Percentiles rank a stretch among this genome's conserved stretches.
phyloP scores from a whole-genome alignment of 2,329 filamentous ascomycete species.

The Sarocladiaceae sp. region DNA sequence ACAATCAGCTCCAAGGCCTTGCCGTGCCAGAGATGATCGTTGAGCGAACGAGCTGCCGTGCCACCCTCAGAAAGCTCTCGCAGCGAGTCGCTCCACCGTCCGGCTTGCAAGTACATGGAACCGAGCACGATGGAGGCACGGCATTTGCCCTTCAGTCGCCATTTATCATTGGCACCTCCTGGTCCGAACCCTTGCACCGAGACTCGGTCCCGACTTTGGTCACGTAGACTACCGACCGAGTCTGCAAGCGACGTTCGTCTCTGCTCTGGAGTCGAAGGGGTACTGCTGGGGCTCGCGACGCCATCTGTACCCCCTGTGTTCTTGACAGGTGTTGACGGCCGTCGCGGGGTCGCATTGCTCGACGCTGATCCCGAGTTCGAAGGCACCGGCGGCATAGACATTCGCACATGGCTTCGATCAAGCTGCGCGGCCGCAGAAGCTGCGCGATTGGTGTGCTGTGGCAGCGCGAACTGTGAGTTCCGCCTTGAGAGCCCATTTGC shows the following conservation, averaged over 20 bases:
- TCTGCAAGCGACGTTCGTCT: slow-evolving; percentile 12
- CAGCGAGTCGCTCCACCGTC: slow-evolving; percentile 83
- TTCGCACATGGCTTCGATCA: slow-evolving; percentile 60
- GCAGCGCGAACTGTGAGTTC: slow-evolving; percentile 49
- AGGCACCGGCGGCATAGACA: slow-evolving; percentile 73
- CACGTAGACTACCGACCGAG: slow-evolving; percentile 35
- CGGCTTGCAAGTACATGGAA: slow-evolving; percentile 80
- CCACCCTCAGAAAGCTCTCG: slow-evolving; percentile 78
- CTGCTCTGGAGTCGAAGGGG: slow-evolving; percentile 30
- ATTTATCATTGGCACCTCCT: slow-evolving; percentile 66
- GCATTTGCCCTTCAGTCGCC: slow-evolving; percentile 73
- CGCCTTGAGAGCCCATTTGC: slow-evolving; percentile 36
- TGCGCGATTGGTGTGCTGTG: slow-evolving; percentile 38
- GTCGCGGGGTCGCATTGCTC: slow-evolving; percentile 37
- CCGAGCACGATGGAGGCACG: slow-evolving; percentile 75
- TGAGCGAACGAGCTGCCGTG: slow-evolving; percentile 66
- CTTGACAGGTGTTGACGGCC: slow-evolving; percentile 44
- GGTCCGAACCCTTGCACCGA: slow-evolving; percentile 67
- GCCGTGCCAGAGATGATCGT: slow-evolving; percentile 95
- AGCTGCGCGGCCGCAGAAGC: slow-evolving; percentile 44
- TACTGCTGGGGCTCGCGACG: slow-evolving; percentile 28
- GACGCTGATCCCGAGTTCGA: slow-evolving; percentile 36
- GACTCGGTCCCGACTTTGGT: slow-evolving; percentile 49
- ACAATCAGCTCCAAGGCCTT: slow-evolving; percentile 88
- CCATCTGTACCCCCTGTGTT: slow-evolving; percentile 41